Evolutionary conservation across 2,329 filamentous ascomycete genomes (phyloP), one percentile per base, ranked within the genome.

Genomic region (Claviceps africana): DNA sequence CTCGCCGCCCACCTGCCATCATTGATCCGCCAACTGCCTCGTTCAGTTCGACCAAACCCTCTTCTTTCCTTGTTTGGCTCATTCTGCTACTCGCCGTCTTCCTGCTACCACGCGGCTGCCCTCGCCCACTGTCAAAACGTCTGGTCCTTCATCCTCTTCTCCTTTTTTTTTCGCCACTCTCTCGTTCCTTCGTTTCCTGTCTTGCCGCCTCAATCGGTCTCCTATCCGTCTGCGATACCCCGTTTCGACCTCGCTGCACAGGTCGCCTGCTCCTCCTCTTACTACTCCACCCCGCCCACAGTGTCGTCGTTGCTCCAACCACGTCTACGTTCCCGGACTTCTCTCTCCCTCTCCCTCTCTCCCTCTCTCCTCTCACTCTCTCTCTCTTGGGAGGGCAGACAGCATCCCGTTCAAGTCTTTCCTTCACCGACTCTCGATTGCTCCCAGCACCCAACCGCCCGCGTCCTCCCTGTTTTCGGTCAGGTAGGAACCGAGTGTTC

Each of bases 171-270:
- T 25, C 33, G 13, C 19, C 48, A 13, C 19, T 21, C n/a, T 25
- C 15, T 28, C 31, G 22, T 40, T 30, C 22, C 33, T 47, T 47
- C 43, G 37, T 47, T 46, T 40, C 43, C 42, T 40, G n/a, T 46
- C 43, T 31, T 39, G 50, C 22, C 50, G 33, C 13, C 43, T 43
- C 15, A 47, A 42, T 50, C 35, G 15, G 40, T 50, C 35, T 17
- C 10, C n/a, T 31, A n/a, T n/a, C n/a, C n/a, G n/a, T 21, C 28
- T 48, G 52, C 48, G 52, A 51, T 53, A 53, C 47, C 44, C 51
- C 28, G 47, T 47, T 30, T 39, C 28, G 42, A 43, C 42, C 19
- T 44, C 33, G 30, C 42, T 25, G 25, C 37, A n/a, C 51, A 19
- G 43, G 31, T n/a, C 28, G 19, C n/a, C 44, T 17, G 25, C 28